Base-by-base conservation (phyloP, 371 early-diverging fungal species). In the Zychaea mexicana region DNA sequence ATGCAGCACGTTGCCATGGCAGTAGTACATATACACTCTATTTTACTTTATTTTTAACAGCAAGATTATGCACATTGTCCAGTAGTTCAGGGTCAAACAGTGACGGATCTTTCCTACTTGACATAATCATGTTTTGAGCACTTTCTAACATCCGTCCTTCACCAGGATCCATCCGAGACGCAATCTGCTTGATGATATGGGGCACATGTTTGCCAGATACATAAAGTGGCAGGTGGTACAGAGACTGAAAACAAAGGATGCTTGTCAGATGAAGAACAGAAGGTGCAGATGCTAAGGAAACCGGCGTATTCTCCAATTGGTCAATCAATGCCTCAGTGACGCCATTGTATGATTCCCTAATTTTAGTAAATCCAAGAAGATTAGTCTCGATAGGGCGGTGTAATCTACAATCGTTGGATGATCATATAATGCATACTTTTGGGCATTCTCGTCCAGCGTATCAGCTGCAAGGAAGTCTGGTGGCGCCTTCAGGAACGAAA, bases 181-280 rank as follows among this genome's bases (percentile, higher is more conserved):
- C 38, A 8, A 62, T 52, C 36, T 69, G 70, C 38, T 65, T 57
- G 19, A 73, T 52, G 28, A 73, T 61, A 36, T 61, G 57, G 3
- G 74, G 74, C 6, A 73, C 74, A 60, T 57, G 70, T 47, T 73
- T 73, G 33, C 74, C 74, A 45, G 74, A 73, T 17, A 69, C 74
- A 30, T 65, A 57, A 2, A 73, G 56, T 3, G 68, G 65, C 0
- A 57, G 52, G 13, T 64, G 49, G 46, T 67, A 64, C 19, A 69
- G 13, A 3, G 64, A 21, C 47, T 73, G 70, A 22, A 73, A 73
- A 28, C 46, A 69, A 21, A 65, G 38, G n/a, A 73, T 22, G 33
- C 61, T 61, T 30, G 67, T 46, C n/a, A 73, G 39, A 39, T 73
- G 74, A 19, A 73, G 45, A 28, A 68, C 60, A 3, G 61, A 70